These are phyloP conservation scores for Fusarium sp. DNA, from an alignment of 2,329 filamentous ascomycete species.

Conservation along the genomic window DNA sequence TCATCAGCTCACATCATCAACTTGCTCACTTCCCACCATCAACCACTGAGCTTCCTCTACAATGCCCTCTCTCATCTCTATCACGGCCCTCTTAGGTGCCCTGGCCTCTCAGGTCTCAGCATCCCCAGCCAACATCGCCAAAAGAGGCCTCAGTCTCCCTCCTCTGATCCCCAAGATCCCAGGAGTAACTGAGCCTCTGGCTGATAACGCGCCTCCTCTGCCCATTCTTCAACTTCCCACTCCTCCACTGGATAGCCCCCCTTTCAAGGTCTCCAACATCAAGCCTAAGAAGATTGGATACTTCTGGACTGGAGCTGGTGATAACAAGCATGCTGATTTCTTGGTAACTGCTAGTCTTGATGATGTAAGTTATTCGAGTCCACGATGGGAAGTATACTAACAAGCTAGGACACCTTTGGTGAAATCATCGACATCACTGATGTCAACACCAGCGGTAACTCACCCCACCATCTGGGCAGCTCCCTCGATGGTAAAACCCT, in stretches of 20 bases:
- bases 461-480: slow-evolving; percentile 68
- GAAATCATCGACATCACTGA: slow-evolving; percentile 68
- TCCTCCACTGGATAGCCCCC: slow-evolving; percentile 66
- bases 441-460: slow-evolving; percentile 69
- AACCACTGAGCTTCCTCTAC: background rate
- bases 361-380: slow-evolving; percentile 54
- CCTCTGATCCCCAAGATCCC: slow-evolving; percentile 69
- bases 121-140: slow-evolving; percentile 24
- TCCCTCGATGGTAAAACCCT: slow-evolving; percentile 68
- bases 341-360: slow-evolving; percentile 69
- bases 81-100: slow-evolving; percentile 33
- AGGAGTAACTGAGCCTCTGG: slow-evolving; percentile 68
- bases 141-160: slow-evolving; percentile 56
- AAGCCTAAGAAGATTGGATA: slow-evolving; percentile 75
- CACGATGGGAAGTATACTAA: background rate
- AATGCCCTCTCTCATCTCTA: slow-evolving; percentile 37
- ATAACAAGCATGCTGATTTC: slow-evolving; percentile 70
- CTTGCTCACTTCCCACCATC: slow-evolving; percentile 26
- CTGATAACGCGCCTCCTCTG: slow-evolving; percentile 61
- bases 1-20: slow-evolving; percentile 29
- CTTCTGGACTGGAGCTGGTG: slow-evolving; percentile 71
- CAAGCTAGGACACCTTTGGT: slow-evolving; percentile 67
- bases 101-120: slow-evolving; percentile 33
- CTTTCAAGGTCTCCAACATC: slow-evolving; percentile 64
- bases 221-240: slow-evolving; percentile 70